Percentiles rank a stretch among this genome's conserved stretches.
phyloP scores from a whole-genome alignment of 768 basidiomycete species.

The Amanita rimosa region DNA sequence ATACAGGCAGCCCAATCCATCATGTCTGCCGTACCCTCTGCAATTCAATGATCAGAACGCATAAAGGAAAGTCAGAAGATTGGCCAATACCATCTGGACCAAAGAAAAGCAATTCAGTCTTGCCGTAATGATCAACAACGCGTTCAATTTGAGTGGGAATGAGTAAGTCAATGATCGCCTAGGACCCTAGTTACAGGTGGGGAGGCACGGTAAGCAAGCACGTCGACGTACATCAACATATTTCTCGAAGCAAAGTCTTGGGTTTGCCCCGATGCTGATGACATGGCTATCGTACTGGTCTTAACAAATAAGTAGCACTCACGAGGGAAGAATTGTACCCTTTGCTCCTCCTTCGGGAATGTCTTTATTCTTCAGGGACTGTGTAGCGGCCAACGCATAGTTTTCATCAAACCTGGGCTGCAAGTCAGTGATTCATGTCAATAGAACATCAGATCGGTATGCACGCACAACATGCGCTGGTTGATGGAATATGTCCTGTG shows the following conservation, averaged over 20 bases:
- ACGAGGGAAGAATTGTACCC: constrained; percentile 92
- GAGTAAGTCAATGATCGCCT: constrained; percentile 86
- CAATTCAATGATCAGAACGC: neutral
- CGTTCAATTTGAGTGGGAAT: constrained; percentile 89
- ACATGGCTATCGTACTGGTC: neutral
- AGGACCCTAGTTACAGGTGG: constrained; percentile 7
- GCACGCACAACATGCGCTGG: constrained; percentile 66
- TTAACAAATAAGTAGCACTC: constrained; percentile 15
- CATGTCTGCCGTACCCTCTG: constrained; percentile 94
- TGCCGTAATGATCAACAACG: constrained; percentile 79
- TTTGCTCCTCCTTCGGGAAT: constrained; percentile 97
- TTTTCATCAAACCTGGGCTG: constrained; percentile 79
- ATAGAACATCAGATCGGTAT: neutral
- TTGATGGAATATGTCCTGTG: constrained; percentile 89
- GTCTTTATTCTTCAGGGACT: constrained; percentile 95
- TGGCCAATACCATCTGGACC: constrained; percentile 70
- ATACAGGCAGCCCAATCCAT: constrained; percentile 98
- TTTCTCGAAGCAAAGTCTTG: constrained; percentile 89
- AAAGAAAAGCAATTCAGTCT: constrained; percentile 90
- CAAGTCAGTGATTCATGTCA: neutral
- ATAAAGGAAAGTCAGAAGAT: neutral
- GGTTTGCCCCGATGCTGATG: constrained; percentile 65
- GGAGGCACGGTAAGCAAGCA: neutral
- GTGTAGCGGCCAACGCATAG: constrained; percentile 89
- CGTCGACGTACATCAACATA: constrained; percentile 74